Conservation (phyloP, 1,284 basidiomycete species). For the Tremellales sp. region DNA sequence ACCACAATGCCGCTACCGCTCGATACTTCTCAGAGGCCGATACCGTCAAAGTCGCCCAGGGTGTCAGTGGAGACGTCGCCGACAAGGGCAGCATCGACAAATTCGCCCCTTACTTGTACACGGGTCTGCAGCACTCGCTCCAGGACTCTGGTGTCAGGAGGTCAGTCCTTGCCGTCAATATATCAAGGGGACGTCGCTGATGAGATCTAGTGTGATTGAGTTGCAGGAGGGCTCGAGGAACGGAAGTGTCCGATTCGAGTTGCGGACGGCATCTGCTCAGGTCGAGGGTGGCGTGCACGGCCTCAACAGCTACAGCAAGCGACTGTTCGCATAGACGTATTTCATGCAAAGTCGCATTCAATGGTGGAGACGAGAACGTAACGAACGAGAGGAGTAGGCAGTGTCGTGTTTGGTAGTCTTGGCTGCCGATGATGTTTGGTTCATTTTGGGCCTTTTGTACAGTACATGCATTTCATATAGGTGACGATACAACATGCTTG, state of each 20-base stretch:
- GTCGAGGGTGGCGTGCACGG: slow-evolving; percentile 95
- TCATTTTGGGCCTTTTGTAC: background rate
- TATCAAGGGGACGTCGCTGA: background rate
- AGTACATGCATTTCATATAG: background rate
- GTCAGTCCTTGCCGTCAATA: slow-evolving; percentile 43
- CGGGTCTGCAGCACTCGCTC: slow-evolving; percentile 90
- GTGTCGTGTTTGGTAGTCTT: background rate
- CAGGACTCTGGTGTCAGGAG: slow-evolving; percentile 86
- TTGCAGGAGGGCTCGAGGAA: slow-evolving; percentile 62
- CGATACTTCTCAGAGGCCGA: slow-evolving; percentile 96
- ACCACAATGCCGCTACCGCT: slow-evolving; percentile 93
- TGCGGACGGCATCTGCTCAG: slow-evolving; percentile 92
- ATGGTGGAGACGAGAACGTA: slow-evolving; percentile 1
- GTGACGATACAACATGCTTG: slow-evolving; percentile 1
- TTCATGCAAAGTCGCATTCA: no score
- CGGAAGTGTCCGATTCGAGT: slow-evolving; percentile 80
- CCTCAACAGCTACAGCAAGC: slow-evolving; percentile 66
- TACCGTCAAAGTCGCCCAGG: slow-evolving; percentile 93
- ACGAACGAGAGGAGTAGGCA: background rate
- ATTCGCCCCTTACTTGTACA: slow-evolving; percentile 87
- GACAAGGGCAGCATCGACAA: slow-evolving; percentile 93
- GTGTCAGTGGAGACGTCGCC: slow-evolving; percentile 93
- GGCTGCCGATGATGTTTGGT: slow-evolving; percentile 1
- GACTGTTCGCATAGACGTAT: slow-evolving; percentile 58
- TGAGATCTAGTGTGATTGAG: slow-evolving; percentile 37